phyloP scores from a whole-genome alignment of 2,329 filamentous ascomycete genomes.

The Graphilbum sp. region DNA sequence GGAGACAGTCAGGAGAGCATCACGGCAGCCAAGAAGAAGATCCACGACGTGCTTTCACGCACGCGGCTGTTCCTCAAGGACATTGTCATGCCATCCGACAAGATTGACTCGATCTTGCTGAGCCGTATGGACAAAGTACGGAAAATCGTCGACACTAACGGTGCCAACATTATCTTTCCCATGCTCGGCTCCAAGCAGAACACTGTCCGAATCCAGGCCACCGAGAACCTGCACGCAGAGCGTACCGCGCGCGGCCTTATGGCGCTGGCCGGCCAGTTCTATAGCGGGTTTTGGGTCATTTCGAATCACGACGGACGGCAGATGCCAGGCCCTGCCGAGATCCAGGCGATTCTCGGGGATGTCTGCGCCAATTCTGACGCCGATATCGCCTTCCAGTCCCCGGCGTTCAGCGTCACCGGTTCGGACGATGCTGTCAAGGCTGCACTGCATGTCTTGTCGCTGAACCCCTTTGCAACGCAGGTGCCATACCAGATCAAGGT shows the following conservation, averaged over 20 bases:
- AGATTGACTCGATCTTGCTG: conserved; percentile 87
- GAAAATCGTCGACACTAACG: conserved; percentile 94
- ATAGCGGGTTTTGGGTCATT: conserved; percentile 92
- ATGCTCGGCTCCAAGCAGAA: conserved; percentile 72
- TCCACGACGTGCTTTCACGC: conserved; percentile 68
- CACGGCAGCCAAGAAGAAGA: conserved; percentile 73
- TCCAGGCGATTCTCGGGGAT: conserved; percentile 81
- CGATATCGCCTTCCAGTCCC: conserved; percentile 85
- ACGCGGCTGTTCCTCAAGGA: conserved; percentile 85
- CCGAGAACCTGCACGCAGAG: conserved; percentile 86
- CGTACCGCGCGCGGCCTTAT: conserved; percentile 91
- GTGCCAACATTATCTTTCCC: conserved; percentile 86
- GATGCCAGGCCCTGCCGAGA: conserved; percentile 50
- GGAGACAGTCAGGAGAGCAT: conserved; percentile 77
- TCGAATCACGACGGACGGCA: conserved; percentile 54
- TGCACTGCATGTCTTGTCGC: conserved; percentile 84
- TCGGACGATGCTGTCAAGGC: conserved; percentile 94
- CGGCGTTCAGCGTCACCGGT: conserved; percentile 85
- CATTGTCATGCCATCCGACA: conserved; percentile 73
- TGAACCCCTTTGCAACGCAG: conserved; percentile 76
- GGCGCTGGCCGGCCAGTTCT: conserved; percentile 91
- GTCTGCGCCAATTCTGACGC: conserved; percentile 94
- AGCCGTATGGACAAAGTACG: conserved; percentile 89
- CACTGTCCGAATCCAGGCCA: conserved; percentile 78
- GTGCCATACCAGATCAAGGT: conserved; percentile 87